Conservation (phyloP, 2,329 filamentous ascomycete genomes). For the Fusarium zealandicum region DNA sequence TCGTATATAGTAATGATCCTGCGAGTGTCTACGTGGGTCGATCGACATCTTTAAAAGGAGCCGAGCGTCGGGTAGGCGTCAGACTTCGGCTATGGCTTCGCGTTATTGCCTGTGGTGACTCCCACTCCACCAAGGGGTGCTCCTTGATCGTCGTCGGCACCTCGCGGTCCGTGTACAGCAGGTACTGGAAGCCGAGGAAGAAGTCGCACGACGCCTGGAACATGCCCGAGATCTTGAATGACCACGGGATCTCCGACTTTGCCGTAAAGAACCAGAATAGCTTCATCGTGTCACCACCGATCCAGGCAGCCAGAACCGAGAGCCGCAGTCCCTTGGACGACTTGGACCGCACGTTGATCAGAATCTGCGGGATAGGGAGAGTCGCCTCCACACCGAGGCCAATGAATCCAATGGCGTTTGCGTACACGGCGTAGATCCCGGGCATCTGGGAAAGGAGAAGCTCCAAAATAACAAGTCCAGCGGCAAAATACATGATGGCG, state of each 20-base stretch:
- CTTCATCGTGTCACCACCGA: conserved; percentile 84
- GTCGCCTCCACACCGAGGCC: conserved; percentile 81
- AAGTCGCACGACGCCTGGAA: conserved; percentile 82
- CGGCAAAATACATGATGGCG: conserved; percentile 73
- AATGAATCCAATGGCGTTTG: conserved; percentile 72
- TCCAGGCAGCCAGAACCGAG: conserved; percentile 79
- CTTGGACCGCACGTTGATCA: conserved; percentile 70
- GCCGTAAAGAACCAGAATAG: conserved; percentile 85
- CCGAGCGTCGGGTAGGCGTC: conserved; percentile 51
- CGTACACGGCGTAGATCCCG: conserved; percentile 69
- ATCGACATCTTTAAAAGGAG: conserved; percentile 47
- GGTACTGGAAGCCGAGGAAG: conserved; percentile 77
- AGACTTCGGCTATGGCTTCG: conserved; percentile 46
- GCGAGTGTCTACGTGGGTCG: conserved; percentile 22
- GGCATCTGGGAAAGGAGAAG: conserved; percentile 68
- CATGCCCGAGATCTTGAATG: conserved; percentile 82
- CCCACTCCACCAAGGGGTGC: conserved; percentile 49
- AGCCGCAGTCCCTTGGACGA: conserved; percentile 81
- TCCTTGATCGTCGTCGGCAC: conserved; percentile 46
- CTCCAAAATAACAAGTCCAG: conserved; percentile 67
- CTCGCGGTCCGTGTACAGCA: conserved; percentile 68
- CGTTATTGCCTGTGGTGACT: conserved; percentile 38
- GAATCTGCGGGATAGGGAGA: conserved; percentile 81
- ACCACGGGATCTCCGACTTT: conserved; percentile 72
- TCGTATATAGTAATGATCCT: conserved; percentile 13